Evolutionary conservation across 768 basidiomycete genomes (phyloP).

Genomic region (Clathrus columnatus): DNA sequence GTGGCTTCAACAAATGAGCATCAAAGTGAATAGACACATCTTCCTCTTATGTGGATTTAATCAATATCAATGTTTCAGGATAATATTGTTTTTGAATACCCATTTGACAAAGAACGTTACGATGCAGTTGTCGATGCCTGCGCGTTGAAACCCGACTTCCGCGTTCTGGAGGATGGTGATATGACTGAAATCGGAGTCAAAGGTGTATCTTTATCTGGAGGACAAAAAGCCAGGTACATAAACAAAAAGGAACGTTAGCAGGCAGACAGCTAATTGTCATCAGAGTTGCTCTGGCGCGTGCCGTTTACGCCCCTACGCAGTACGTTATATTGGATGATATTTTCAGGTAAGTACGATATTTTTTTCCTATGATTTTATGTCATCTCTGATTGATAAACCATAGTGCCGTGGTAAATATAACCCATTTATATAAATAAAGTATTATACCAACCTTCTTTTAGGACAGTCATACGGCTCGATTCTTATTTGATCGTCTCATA

Average conservation of each 20-base stretch:
- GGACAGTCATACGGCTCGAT: conserved; percentile 63
- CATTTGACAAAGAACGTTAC: conserved; percentile 61
- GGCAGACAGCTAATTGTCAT: background rate
- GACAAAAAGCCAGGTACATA: conserved; percentile 67
- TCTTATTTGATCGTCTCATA: conserved; percentile 55
- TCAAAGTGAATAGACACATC: too few species aligned
- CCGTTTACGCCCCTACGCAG: conserved; percentile 64
- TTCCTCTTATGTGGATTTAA: too few species aligned
- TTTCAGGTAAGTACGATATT: conserved; percentile 5
- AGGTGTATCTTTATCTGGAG: conserved; percentile 70
- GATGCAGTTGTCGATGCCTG: conserved; percentile 71
- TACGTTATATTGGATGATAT: conserved; percentile 6
- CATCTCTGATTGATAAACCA: background rate
- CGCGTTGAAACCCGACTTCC: conserved; percentile 71
- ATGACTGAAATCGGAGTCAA: conserved; percentile 74
- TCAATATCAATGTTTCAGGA: conserved; percentile 5
- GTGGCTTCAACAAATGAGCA: conserved; percentile 63
- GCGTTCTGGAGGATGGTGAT: conserved; percentile 81
- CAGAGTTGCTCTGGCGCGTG: conserved; percentile 77
- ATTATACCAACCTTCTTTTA: conserved; percentile 18
- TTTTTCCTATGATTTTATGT: background rate
- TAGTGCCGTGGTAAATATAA: conserved; percentile 61
- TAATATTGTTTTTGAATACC: conserved; percentile 17
- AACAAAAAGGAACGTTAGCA: background rate
- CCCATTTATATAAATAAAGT: background rate